Conservation (phyloP, 345 rosid species). For the Melaleuca alternifolia region DNA sequence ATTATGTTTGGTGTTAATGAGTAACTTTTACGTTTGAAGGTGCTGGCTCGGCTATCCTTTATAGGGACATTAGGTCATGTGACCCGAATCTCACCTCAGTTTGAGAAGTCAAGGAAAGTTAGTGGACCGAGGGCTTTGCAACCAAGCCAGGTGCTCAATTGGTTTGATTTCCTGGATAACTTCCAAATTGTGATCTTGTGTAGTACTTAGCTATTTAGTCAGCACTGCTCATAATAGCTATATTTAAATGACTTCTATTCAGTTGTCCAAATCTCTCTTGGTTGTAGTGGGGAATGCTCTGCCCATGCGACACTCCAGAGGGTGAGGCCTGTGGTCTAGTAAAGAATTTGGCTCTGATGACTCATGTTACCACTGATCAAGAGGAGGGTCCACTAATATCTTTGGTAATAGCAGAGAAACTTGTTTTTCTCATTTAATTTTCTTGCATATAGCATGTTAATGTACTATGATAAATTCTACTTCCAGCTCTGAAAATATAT, state of each 20-base stretch:
- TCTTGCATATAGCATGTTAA: background rate
- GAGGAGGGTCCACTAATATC: constrained; percentile 81
- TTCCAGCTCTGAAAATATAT: background rate
- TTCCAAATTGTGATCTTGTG: background rate
- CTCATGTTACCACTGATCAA: constrained; percentile 94
- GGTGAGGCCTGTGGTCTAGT: constrained; percentile 97
- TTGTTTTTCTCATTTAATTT: background rate
- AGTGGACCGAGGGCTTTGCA: constrained; percentile 99
- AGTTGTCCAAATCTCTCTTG: background rate
- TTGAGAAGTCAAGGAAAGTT: constrained; percentile 97
- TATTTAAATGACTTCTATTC: background rate
- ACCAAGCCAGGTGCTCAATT: constrained; percentile 75
- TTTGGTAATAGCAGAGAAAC: constrained; percentile 32
- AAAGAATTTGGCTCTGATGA: constrained; percentile 95
- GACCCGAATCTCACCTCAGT: constrained; percentile 76
- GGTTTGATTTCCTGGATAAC: background rate
- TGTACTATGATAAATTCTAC: background rate
- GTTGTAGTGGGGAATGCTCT: constrained; percentile 95
- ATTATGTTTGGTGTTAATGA: constrained; percentile 6
- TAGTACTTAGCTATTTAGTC: background rate
- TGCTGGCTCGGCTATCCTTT: constrained; percentile 69
- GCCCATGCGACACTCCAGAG: constrained; percentile 98
- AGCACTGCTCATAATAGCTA: background rate
- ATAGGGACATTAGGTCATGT: constrained; percentile 72
- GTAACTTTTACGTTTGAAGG: constrained; percentile 31